phyloP scores from a whole-genome alignment of 257 asterid species.

The Nicotiana sylvestris region DNA sequence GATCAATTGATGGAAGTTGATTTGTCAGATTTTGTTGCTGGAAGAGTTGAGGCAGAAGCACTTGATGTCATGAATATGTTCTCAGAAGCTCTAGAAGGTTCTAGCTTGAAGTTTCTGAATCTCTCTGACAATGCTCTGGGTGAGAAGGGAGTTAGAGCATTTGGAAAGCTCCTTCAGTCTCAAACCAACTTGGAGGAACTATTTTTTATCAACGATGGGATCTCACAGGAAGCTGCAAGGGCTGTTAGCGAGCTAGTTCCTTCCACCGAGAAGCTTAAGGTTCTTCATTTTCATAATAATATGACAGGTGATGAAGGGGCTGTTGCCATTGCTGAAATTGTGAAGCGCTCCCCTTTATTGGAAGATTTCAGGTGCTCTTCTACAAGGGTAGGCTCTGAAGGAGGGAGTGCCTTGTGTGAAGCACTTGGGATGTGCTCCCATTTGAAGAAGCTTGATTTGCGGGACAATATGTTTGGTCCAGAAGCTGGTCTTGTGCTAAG shows the following conservation, averaged over 20 bases:
- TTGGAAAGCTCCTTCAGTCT: conserved; percentile 69
- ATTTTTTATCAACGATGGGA: conserved; percentile 83
- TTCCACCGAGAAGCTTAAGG: conserved; percentile 55
- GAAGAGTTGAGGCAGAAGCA: conserved; percentile 90
- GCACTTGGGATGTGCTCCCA: conserved; percentile 60
- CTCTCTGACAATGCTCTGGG: conserved; percentile 94
- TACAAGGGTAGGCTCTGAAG: conserved; percentile 80
- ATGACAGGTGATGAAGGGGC: conserved; percentile 99
- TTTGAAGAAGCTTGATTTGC: conserved; percentile 83
- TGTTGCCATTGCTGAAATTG: conserved; percentile 61
- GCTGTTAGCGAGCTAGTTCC: conserved; percentile 86
- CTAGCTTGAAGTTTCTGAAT: conserved; percentile 65
- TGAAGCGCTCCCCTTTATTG: conserved; percentile 61
- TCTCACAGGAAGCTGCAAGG: conserved; percentile 90
- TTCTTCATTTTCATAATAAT: conserved; percentile 90
- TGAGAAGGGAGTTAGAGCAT: conserved; percentile 92
- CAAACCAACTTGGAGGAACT: conserved; percentile 76
- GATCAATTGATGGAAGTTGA: conserved; percentile 85
- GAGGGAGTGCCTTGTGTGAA: conserved; percentile 79
- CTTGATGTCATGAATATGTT: conserved; percentile 91
- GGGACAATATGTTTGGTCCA: conserved; percentile 88
- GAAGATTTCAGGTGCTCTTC: conserved; percentile 95
- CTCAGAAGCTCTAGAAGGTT: conserved; percentile 84
- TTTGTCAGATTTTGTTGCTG: conserved; percentile 94
- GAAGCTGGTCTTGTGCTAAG: conserved; percentile 81